A percentile compares a stretch with the other conserved stretches of the same genome.
Evolutionary conservation across 176 grass and related monocot species (phyloP).

Genomic region (Rhynchospora pubera): DNA sequence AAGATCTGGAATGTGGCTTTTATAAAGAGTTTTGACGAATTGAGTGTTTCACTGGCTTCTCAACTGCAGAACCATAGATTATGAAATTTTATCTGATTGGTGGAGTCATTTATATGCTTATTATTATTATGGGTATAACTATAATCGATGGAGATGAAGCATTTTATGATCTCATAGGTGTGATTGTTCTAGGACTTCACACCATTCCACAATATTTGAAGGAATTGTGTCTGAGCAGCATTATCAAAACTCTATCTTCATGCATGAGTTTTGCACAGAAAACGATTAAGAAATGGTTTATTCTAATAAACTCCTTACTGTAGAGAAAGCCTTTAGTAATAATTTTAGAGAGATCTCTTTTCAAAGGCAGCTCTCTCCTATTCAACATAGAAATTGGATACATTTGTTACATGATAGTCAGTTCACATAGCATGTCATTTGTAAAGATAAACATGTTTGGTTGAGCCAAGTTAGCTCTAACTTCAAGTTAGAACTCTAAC

Average conservation of each 20-base stretch:
- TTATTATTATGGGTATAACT: neutral
- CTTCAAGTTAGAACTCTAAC: too few relatives aligned
- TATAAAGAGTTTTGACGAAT: neutral
- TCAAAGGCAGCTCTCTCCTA: too few relatives aligned
- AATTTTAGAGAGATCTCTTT: too few relatives aligned
- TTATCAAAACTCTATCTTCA: neutral
- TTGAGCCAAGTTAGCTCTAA: too few relatives aligned
- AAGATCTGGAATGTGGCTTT: neutral
- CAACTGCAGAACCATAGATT: too few relatives aligned
- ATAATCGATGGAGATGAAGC: neutral
- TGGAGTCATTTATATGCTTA: neutral
- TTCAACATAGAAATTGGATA: too few relatives aligned
- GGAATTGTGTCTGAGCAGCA: neutral
- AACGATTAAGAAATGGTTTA: neutral
- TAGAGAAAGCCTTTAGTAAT: too few relatives aligned
- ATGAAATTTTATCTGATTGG: neutral
- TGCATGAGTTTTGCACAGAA: neutral
- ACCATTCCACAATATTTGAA: neutral
- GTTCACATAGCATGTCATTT: too few relatives aligned
- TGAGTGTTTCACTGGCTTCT: neutral
- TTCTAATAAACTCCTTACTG: too few relatives aligned
- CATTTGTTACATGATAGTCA: too few relatives aligned
- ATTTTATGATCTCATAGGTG: neutral
- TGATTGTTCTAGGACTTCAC: neutral
- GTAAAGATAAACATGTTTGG: too few relatives aligned